Conservation (phyloP, 345 rosid species). For the Eucalyptus fibrosa region DNA sequence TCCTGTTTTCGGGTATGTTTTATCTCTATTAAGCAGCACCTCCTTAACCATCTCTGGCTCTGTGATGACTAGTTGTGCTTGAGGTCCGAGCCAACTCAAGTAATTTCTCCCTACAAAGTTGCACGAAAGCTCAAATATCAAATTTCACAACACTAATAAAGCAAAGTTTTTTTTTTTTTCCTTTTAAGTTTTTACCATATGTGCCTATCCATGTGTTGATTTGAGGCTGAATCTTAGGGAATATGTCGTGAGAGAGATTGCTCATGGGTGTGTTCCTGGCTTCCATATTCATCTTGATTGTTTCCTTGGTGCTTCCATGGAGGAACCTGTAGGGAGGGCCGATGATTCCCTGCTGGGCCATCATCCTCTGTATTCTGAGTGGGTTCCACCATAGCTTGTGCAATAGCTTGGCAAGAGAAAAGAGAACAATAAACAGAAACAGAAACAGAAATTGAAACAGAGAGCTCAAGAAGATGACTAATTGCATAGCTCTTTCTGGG, state of each 20-base stretch:
- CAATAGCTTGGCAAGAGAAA: neutral
- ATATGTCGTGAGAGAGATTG: neutral
- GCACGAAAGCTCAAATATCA: neutral
- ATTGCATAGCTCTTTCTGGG: neutral
- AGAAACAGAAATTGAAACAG: neutral
- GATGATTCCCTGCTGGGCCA: neutral
- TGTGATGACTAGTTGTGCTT: slow-evolving; percentile 17
- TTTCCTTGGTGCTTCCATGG: slow-evolving; percentile 1
- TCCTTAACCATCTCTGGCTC: slow-evolving; percentile 28
- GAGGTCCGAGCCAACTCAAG: slow-evolving; percentile 19
- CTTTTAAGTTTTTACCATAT: neutral
- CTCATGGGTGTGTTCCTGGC: neutral
- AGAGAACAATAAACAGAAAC: neutral
- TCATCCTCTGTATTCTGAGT: neutral
- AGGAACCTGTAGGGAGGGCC: slow-evolving; percentile 1
- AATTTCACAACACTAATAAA: neutral
- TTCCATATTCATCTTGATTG: neutral
- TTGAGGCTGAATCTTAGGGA: neutral
- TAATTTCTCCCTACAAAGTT: slow-evolving; percentile 13
- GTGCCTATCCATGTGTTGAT: neutral
- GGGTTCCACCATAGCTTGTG: slow-evolving; percentile 3
- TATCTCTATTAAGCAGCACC: slow-evolving; percentile 17
- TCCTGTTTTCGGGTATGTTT: neutral
- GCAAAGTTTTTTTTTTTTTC: no score
- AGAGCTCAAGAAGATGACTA: neutral